phyloP scores from a whole-genome alignment of 2,329 filamentous ascomycete species.

The Sporothrix brunneoviolacea region DNA sequence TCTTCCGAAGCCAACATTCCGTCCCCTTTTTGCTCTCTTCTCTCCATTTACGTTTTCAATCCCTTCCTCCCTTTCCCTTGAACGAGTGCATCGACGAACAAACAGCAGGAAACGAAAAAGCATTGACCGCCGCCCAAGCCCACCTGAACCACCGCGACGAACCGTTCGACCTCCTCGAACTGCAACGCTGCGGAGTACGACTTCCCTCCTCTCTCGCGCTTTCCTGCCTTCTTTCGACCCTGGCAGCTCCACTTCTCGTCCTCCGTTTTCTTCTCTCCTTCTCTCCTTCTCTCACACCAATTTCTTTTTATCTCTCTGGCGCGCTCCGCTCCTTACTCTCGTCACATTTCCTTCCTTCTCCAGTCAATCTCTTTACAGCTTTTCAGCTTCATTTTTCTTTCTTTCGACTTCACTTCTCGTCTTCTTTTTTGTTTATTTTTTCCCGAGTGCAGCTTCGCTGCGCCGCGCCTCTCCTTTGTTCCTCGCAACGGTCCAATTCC shows the following conservation, averaged over 20 bases:
- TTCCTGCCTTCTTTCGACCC: not conserved
- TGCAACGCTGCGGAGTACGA: not conserved
- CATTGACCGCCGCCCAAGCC: conserved; percentile 7
- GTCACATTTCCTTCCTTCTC: not conserved
- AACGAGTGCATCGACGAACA: not conserved
- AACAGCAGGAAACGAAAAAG: conserved; percentile 5
- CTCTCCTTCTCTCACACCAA: conserved; percentile 4
- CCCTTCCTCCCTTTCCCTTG: not conserved
- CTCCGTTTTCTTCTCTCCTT: not conserved
- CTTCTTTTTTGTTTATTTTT: conserved; percentile 7
- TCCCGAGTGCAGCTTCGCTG: conserved; percentile 1
- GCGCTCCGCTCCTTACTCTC: not conserved
- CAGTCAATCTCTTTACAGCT: not conserved
- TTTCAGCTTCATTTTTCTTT: not conserved
- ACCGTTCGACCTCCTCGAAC: not conserved
- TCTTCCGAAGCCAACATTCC: conserved; percentile 1
- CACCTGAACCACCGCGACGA: not conserved
- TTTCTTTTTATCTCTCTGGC: conserved; percentile 7
- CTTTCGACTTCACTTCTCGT: not conserved
- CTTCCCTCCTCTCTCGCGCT: not conserved
- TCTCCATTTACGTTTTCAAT: not conserved
- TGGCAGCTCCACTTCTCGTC: conserved; percentile 3
- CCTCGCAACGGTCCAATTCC: not conserved
- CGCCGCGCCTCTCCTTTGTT: conserved; percentile 16
- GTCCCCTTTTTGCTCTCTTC: not conserved